phyloP scores from a whole-genome alignment of 495 filamentous ascomycete species.

The Parachaetomium inaequale region DNA sequence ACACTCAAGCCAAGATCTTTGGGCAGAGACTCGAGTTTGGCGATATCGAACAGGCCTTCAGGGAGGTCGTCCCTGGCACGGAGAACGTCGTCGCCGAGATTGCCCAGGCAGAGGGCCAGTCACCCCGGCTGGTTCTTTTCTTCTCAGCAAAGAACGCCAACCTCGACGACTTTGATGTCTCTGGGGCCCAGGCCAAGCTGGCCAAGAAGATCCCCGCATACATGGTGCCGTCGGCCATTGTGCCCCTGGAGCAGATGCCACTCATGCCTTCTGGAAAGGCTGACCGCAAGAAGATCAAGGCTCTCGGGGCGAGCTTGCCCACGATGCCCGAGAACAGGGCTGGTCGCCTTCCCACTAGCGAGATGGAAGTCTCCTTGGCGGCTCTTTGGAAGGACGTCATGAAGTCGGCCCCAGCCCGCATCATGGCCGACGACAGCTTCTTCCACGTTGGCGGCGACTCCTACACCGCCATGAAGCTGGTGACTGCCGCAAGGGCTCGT shows the following conservation, averaged over 20 bases:
- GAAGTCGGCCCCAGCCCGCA: conserved; percentile 21
- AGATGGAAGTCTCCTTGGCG: conserved; percentile 30
- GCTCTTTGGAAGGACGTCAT: conserved; percentile 35
- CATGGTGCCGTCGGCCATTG: conserved; percentile 62
- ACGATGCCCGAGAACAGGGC: conserved; percentile 26
- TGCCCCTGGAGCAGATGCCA: conserved; percentile 56
- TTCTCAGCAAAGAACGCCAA: background rate
- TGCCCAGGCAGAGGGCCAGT: background rate
- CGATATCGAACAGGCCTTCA: conserved; percentile 60
- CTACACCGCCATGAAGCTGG: conserved; percentile 52
- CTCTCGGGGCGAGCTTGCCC: conserved; percentile 35
- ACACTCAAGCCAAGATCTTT: conserved; percentile 63
- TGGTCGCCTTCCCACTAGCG: conserved; percentile 23
- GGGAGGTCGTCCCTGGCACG: conserved; percentile 32
- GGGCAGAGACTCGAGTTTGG: conserved; percentile 64
- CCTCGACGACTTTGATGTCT: background rate
- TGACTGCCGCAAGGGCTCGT: conserved; percentile 41
- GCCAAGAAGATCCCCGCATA: conserved; percentile 39
- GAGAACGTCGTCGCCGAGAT: conserved; percentile 42
- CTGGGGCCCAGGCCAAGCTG: background rate
- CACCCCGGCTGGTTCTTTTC: background rate
- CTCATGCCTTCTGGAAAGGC: conserved; percentile 57
- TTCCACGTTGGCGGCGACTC: conserved; percentile 55
- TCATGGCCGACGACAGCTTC: conserved; percentile 46
- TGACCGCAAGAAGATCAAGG: conserved; percentile 56